Evolutionary conservation across 805 yeast species (phyloP), one percentile per base, ranked within the genome.

Genomic region (Wickerhamiella lipophila): DNA sequence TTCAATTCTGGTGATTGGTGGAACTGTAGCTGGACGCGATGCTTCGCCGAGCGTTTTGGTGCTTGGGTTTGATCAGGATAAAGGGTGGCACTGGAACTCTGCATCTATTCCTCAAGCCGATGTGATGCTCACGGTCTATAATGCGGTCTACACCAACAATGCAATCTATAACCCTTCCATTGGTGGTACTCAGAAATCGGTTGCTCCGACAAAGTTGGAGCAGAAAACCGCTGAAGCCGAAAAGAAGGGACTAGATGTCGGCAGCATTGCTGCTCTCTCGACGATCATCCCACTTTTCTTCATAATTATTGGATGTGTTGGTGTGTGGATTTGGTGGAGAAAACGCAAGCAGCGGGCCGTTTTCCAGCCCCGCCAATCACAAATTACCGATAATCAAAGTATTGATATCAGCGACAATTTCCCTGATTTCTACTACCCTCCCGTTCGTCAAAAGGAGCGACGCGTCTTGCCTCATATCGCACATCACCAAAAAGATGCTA

Each of bases 1-100:
- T 36, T 25, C 51, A 25, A 69, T 78, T 0, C 58, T 83, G 8
- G 69, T 80, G 41, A 50, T 81, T 12, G 92, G 92, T 4, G 94
- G 94, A 2, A 66, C 66, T 5, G 64, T 71, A 19, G 56, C 61
- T 2, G 61, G 66, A 21, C 59, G 65, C 11, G 55, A 56, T 2
- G 67, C 78, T 1, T 50, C 61, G 3, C 81, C 83, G 0, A 53
- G 58, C 9, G 63, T 71, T 56, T 70, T 75, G 3, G 55, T 56
- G 22, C 63, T 79, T 21, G 53, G 64, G 29, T 59, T 69, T 26
- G 54, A 58, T 13, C 54, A 62, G 11, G 62, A 65, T 38, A 68
- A 68, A 63, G 60, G 58, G 19, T 74, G 78, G 81, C 54, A 50
- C 36, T 71, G 72, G 75, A 55, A 46, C n/a, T 25, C 27, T 18